Percentiles rank a stretch among this genome's conserved stretches.
These are phyloP conservation scores for Globisporangium nunn DNA, from an alignment of 352 stramenopile species.

Conservation along the genomic window DNA sequence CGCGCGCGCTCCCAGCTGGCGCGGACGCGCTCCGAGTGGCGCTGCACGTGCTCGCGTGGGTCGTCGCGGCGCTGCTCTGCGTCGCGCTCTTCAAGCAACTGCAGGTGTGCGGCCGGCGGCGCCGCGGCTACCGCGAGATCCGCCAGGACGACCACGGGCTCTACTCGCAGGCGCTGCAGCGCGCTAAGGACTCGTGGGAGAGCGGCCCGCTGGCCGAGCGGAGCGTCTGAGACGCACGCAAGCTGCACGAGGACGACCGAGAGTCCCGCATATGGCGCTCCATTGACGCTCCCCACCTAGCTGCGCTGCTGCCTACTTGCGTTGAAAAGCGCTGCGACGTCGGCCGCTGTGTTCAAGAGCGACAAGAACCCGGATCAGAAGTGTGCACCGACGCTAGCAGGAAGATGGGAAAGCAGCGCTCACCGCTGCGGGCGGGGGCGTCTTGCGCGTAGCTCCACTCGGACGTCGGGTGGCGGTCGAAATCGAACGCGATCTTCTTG, in stretches of 20 bases:
- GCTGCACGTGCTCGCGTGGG: slow-evolving; percentile 35
- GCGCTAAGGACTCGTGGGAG: slow-evolving; percentile 66
- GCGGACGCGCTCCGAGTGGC: slow-evolving; percentile 17
- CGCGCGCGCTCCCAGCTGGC: neutral
- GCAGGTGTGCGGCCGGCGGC: slow-evolving; percentile 31
- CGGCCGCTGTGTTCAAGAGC: slow-evolving; percentile 21
- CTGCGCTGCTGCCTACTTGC: neutral
- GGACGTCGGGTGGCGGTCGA: slow-evolving; percentile 45
- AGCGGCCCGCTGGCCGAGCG: slow-evolving; percentile 15
- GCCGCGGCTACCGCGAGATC: slow-evolving; percentile 42
- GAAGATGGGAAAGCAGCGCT: slow-evolving; percentile 7
- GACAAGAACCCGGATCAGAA: neutral
- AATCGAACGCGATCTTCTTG: slow-evolving; percentile 29
- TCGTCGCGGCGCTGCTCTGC: slow-evolving; percentile 34
- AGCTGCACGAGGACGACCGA: neutral
- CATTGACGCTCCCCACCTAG: too few relatives aligned
- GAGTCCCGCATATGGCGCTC: too few relatives aligned
- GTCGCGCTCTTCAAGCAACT: slow-evolving; percentile 37
- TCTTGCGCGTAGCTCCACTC: slow-evolving; percentile 54
- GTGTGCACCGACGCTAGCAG: too few relatives aligned
- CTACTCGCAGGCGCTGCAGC: slow-evolving; percentile 53
- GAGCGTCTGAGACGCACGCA: neutral
- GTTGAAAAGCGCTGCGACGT: slow-evolving; percentile 48
- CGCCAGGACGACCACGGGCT: slow-evolving; percentile 53
- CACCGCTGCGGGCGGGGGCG: slow-evolving; percentile 38